phyloP scores from a whole-genome alignment of 257 asterid species.

The Linderniella brevidens region DNA sequence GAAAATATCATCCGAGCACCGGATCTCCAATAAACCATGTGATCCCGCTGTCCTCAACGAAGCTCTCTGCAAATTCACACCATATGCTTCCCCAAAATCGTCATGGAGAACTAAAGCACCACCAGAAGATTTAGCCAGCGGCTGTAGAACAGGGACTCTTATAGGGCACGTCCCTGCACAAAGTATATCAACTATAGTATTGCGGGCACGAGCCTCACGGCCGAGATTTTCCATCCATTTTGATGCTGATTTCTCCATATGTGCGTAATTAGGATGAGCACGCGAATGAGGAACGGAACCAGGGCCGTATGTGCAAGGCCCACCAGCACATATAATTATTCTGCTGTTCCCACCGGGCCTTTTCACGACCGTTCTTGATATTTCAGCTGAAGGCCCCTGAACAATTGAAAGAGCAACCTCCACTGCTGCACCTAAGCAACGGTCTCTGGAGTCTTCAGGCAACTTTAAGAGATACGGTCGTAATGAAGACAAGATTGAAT shows the following conservation, averaged over 20 bases:
- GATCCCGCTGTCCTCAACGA: slow-evolving; percentile 82
- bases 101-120: slow-evolving; percentile 80
- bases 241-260: slow-evolving; percentile 64
- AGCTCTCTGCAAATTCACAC: slow-evolving; percentile 94
- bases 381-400: slow-evolving; percentile 88
- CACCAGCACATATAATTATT: slow-evolving; percentile 85
- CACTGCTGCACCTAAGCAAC: slow-evolving; percentile 86
- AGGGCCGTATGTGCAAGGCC: slow-evolving; percentile 81
- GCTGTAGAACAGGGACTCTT: slow-evolving; percentile 64
- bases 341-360: slow-evolving; percentile 87
- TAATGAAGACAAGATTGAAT: slow-evolving; percentile 69
- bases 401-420: slow-evolving; percentile 78
- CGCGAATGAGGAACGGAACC: slow-evolving; percentile 83
- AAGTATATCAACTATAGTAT: slow-evolving; percentile 59
- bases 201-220: slow-evolving; percentile 48
- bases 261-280: slow-evolving; percentile 67
- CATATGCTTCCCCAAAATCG: slow-evolving; percentile 97
- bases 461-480: slow-evolving; percentile 46
- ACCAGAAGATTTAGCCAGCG: slow-evolving; percentile 84
- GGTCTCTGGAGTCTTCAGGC: slow-evolving; percentile 84
- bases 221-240: slow-evolving; percentile 84
- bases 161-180: slow-evolving; percentile 97
- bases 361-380: slow-evolving; percentile 69
- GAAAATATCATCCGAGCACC: slow-evolving; percentile 75
- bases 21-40: slow-evolving; percentile 72